Base-by-base conservation (phyloP, 2,329 filamentous ascomycete genomes). In the Hymenoscyphus repandus region DNA sequence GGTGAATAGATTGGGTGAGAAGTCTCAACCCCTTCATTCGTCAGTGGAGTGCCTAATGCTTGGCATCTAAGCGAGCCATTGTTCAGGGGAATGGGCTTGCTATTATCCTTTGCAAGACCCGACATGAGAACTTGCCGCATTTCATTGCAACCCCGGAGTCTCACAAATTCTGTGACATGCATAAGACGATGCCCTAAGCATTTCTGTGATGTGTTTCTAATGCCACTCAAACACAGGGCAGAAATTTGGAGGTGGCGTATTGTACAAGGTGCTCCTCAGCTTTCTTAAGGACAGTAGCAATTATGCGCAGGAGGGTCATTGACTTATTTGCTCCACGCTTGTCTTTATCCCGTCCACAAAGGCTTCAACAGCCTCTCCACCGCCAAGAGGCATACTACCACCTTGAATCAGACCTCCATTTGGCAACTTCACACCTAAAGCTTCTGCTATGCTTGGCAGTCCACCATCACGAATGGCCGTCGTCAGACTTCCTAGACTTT, bases 261-360 rank as follows among this genome's bases (percentile, higher is more conserved):
- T 27, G 22, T 27, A 27, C 7, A 27, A 27, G 22, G 4, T 27
- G 22, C 22, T 27, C 22, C 22, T 7, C 22, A 27, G 22, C 22
- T 7, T 27, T 27, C 4, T 7, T 7, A 27, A 27, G 4, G 4
- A 27, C 22, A 27, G 7, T 4, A 7, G 22, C 22, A 13, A 13
- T 37, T 37, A 13, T 37, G 34, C 4, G 5, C 34, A 13, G 5
- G 12, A 37, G 12, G 12, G 10, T 20, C 27, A 18, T 55, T 46
- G 63, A 45, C 58, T 55, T 48, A 62, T 75, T 59, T 86, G 79
- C 70, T 88, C 78, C 0, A 90, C 86, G 5, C 82, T 84, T 71
- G 81, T 85, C 76, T 87, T 93, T 43, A 96, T 84, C 2, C 92
- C 93, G 50, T 95, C 82, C 18, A 99, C 78, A 69, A 99, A 99